Evolutionary conservation across 106 monocot species (phyloP), one percentile per base, ranked within the genome.

Genomic region (Allium fistulosum): DNA sequence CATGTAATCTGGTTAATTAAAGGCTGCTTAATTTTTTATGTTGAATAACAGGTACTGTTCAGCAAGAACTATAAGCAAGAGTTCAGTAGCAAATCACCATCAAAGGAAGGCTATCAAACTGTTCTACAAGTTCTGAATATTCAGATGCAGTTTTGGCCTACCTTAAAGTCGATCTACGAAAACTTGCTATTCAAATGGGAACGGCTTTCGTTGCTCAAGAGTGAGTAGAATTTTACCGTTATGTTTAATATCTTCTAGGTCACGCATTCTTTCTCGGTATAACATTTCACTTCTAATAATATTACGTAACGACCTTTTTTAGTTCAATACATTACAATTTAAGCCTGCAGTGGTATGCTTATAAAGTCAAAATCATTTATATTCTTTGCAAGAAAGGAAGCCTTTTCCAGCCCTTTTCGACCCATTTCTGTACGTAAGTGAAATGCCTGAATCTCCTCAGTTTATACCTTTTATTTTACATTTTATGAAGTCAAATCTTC

Each of bases 141-240:
- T 75, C 94, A 91, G 63, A 51, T 83, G 55, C 70, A 85, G n/a
- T 95, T 65, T 80, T 95, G 94, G 94, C 87, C 94, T 56, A 56
- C 76, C 46, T 79, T 95, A 49, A 65, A 68, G 57, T 47, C 76
- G 48, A 75, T 15, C 45, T 88, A 74, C 76, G 16, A 49, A 13
- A 17, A 52, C 16, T 27, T 94, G 22, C 59, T 65, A 57, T 57
- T 75, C 49, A 67, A 84, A 50, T 84, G 80, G 83, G 26, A 67
- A 48, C 48, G 26, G 67, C 51, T 52, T 26, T 52, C 67, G 17
- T 52, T 52, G 28, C 50, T 26, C 26, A 53, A 15, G 51, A 82
- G 90, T 90, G 55, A 85, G 86, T 90, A 16, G 17, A 48, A 45
- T 37, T 37, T 5, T 1, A 37, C 5, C 1, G 1, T 37, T 37